Evolutionary conservation across 345 rosid genomes (phyloP), one percentile per base, ranked within the genome.

Genomic region (Microcos paniculata): DNA sequence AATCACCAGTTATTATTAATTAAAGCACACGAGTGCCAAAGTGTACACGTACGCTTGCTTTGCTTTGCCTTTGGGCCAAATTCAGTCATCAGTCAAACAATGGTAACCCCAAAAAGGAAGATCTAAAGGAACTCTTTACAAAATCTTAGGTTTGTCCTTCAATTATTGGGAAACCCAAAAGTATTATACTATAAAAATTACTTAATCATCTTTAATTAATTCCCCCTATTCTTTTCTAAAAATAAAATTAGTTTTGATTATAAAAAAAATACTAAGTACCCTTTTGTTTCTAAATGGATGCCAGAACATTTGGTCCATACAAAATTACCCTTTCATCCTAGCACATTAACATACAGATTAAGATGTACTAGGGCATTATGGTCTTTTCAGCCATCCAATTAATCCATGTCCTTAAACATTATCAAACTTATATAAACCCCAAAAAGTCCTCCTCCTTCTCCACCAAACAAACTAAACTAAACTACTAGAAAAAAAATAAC

Each of bases 401-500:
- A 18, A 68, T 68, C 12, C 40, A 3, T 24, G 73, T 14, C 40
- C 19, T 23, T 38, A 33, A 40, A 33, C 23, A 23, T 67, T 73
- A 77, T 87, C 74, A 45, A 55, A 64, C 57, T 68, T 77, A 80
- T 86, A 82, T 76, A 82, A 86, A 52, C 74, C 43, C 80, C 62
- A 48, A 77, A 75, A 24, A 21, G 66, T 69, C 76, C 55, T 49
- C 40, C 61, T 46, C 21, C 76, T 80, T 24, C 28, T 73, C 67
- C 31, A 74, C 76, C 74, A 63, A 77, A 76, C 53, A 24, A 33
- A 42, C 46, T 76, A 71, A 33, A 72, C 6, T n/a, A 35, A 35
- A 35, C 8, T 2, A 49, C 59, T 21, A 31, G 33, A 46, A 48
- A 43, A 68, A 35, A 35, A 35, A 35, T n/a, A 35, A 3, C 2